These are phyloP conservation scores for Paramecium octaurelia DNA, from an alignment of 73 alveolate genomes.

Conservation along the genomic window DNA sequence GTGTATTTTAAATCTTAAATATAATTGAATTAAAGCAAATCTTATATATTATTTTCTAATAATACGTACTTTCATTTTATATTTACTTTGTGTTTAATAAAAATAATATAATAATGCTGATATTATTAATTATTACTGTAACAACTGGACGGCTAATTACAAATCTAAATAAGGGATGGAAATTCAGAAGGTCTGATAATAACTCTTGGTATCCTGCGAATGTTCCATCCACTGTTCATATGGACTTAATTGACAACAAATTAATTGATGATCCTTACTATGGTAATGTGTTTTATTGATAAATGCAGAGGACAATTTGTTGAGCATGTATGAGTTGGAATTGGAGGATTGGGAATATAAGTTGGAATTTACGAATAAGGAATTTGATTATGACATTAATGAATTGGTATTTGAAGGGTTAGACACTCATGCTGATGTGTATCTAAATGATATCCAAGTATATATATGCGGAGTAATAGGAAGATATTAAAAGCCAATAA, in stretches of 20 bases:
- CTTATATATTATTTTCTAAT: not conserved
- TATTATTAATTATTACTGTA: not conserved
- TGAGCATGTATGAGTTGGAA: slow-evolving; percentile 64
- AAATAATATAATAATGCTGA: not conserved
- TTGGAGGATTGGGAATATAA: slow-evolving; percentile 65
- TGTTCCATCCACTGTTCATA: slow-evolving; percentile 73
- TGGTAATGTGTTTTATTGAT: not conserved
- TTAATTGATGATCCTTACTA: slow-evolving; percentile 67
- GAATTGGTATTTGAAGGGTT: slow-evolving; percentile 72
- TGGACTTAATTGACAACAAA: slow-evolving; percentile 63
- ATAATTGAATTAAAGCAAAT: not conserved
- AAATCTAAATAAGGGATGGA: slow-evolving; percentile 4
- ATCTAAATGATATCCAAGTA: slow-evolving; percentile 57
- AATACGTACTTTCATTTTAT: not conserved
- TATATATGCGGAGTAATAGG: not conserved
- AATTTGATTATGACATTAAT: not conserved
- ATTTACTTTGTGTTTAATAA: not conserved
- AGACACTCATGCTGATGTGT: slow-evolving; percentile 73
- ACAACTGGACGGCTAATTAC: not conserved
- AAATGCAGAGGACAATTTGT: slow-evolving; percentile 52
- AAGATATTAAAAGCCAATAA: slow-evolving; percentile 63
- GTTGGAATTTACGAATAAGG: not conserved
- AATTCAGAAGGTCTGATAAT: not conserved
- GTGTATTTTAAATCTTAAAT: not conserved
- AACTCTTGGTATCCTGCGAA: slow-evolving; percentile 64